Conservation (phyloP, 1,284 basidiomycete species). For the Cerrena zonata region DNA sequence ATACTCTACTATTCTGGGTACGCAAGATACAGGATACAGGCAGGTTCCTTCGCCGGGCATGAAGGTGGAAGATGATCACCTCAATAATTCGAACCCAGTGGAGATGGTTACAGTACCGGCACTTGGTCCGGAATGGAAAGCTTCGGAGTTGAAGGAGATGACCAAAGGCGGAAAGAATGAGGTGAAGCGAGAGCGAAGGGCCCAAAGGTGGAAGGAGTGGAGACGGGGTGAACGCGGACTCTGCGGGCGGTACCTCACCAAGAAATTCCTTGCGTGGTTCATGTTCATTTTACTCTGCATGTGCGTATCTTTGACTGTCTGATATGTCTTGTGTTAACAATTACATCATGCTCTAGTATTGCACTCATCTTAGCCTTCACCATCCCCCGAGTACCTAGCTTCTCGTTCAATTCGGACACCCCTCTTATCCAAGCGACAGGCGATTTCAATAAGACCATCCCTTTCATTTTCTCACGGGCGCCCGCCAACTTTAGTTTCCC, state of each 20-base stretch:
- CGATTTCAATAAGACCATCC: slow-evolving; percentile 46
- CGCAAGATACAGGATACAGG: slow-evolving; percentile 39
- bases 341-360: slow-evolving; percentile 44
- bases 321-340: neutral
- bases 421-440: slow-evolving; percentile 61
- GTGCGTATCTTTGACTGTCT: slow-evolving; percentile 47
- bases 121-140: slow-evolving; percentile 81
- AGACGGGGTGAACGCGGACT: slow-evolving; percentile 31
- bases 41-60: slow-evolving; percentile 38
- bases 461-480: slow-evolving; percentile 58
- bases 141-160: slow-evolving; percentile 69
- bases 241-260: slow-evolving; percentile 74
- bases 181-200: slow-evolving; percentile 57
- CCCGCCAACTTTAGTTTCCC: slow-evolving; percentile 86
- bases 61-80: slow-evolving; percentile 34
- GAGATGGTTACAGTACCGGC: slow-evolving; percentile 86
- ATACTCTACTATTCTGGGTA: slow-evolving; percentile 61
- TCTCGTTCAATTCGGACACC: slow-evolving; percentile 51
- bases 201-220: slow-evolving; percentile 31
- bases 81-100: slow-evolving; percentile 40
- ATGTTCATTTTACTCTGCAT: slow-evolving; percentile 56
- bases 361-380: slow-evolving; percentile 68
- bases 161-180: slow-evolving; percentile 55
- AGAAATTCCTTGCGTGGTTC: slow-evolving; percentile 60
- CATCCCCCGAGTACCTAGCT: slow-evolving; percentile 72